phyloP scores from a whole-genome alignment of 164 flowering plant species.

The Saururus chinensis region DNA sequence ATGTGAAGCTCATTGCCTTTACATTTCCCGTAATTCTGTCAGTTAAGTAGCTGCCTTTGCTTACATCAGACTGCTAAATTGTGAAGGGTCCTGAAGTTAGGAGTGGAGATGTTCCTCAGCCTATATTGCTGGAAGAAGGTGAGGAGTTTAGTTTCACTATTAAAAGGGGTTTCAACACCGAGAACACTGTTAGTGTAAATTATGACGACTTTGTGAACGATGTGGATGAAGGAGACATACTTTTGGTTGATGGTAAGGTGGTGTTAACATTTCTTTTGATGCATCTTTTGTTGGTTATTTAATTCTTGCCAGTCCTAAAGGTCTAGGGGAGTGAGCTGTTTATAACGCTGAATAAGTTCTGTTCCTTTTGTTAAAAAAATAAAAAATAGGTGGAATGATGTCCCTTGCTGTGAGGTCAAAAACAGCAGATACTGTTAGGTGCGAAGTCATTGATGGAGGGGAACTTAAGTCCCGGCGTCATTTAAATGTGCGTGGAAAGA shows the following conservation, averaged over 20 bases:
- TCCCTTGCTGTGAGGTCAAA: constrained; percentile 80
- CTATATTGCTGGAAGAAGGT: constrained; percentile 76
- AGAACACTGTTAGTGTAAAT: constrained; percentile 86
- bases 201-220: constrained; percentile 96
- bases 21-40: neutral
- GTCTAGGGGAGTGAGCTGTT: neutral
- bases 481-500: constrained; percentile 94
- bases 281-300: neutral
- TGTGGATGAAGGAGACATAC: constrained; percentile 80
- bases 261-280: neutral
- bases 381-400: constrained; percentile 98
- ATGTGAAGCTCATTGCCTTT: neutral
- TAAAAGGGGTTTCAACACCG: constrained; percentile 75
- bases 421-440: constrained; percentile 68
- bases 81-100: constrained; percentile 96
- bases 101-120: constrained; percentile 95
- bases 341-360: neutral
- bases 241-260: constrained; percentile 87
- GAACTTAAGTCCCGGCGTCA: constrained; percentile 95
- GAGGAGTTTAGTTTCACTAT: constrained; percentile 92
- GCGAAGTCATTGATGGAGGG: constrained; percentile 91
- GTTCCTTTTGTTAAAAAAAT: neutral
- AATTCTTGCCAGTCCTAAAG: no score
- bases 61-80: neutral
- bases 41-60: neutral